Evolutionary conservation across 2,329 filamentous ascomycete genomes (phyloP).

Genomic region (Colletotrichum tropicale): DNA sequence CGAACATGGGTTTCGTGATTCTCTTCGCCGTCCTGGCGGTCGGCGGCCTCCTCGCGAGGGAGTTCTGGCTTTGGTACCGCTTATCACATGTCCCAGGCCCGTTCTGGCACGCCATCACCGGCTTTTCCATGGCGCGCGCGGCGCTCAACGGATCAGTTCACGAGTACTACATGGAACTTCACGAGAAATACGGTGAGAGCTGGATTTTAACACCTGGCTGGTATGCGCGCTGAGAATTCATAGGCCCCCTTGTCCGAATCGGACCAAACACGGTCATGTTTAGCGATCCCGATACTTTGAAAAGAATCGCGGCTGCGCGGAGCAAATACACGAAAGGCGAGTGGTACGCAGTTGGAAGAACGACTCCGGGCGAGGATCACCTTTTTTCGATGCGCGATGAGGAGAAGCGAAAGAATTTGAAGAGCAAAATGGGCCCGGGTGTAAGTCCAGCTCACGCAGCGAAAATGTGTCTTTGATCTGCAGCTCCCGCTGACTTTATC

Average conservation of each 20-base stretch:
- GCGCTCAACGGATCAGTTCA: conserved; percentile 4
- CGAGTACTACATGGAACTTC: conserved; percentile 13
- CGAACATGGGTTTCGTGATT: background rate
- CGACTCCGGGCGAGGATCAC: conserved; percentile 33
- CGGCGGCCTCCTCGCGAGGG: background rate
- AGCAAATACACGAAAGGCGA: conserved; percentile 18
- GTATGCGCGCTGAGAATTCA: conserved; percentile 23
- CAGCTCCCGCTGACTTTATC: background rate
- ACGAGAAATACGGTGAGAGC: conserved; percentile 2
- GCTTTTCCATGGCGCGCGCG: conserved; percentile 30
- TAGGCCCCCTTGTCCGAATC: conserved; percentile 23
- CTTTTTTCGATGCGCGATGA: conserved; percentile 34
- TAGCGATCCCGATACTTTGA: conserved; percentile 18
- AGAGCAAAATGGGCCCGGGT: conserved; percentile 53
- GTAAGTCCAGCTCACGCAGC: conserved; percentile 21
- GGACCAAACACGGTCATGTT: conserved; percentile 23
- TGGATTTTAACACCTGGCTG: conserved; percentile 3
- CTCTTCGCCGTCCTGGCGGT: background rate
- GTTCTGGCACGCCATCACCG: conserved; percentile 32
- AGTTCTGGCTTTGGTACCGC: conserved; percentile 28
- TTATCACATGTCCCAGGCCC: conserved; percentile 37
- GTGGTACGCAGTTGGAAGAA: conserved; percentile 30
- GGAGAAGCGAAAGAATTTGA: conserved; percentile 43
- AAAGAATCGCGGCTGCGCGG: conserved; percentile 9
- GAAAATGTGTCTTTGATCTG: background rate